Conservation (phyloP, 2,329 filamentous ascomycete species). For the Colletotrichum musicola region DNA sequence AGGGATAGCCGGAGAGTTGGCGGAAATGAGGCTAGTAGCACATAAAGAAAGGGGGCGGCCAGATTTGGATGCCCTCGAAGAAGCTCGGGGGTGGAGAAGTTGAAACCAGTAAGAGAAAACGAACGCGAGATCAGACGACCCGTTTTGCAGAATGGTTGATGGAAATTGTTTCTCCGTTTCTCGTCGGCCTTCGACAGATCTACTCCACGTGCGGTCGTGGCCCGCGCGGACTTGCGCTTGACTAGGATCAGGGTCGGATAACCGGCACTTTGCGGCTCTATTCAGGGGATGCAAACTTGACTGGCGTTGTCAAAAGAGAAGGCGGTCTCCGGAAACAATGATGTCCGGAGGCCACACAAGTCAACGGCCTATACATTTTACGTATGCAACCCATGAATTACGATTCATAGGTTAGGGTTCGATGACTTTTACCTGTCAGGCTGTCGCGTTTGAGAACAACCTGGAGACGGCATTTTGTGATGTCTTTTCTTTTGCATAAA, state of each 20-base stretch:
- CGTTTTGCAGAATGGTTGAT: constrained; percentile 10
- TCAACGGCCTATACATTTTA: not conserved
- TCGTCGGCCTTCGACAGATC: not conserved
- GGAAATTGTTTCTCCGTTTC: constrained; percentile 20
- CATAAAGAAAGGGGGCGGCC: not conserved
- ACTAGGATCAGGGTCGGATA: constrained; percentile 23
- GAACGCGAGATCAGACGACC: constrained; percentile 17
- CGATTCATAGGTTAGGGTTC: too few species aligned
- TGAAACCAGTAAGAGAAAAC: not conserved
- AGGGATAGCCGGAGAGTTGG: constrained; percentile 12
- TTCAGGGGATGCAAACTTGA: not conserved
- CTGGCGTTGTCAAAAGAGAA: not conserved
- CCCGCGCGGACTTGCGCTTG: constrained; percentile 1
- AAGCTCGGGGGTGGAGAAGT: constrained; percentile 11
- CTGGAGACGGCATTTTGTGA: too few species aligned
- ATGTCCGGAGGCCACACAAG: not conserved
- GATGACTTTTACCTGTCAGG: too few species aligned
- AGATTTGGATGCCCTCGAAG: not conserved
- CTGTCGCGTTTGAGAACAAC: too few species aligned
- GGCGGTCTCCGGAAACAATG: not conserved
- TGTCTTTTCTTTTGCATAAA: too few species aligned
- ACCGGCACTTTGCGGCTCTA: constrained; percentile 17
- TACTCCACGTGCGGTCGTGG: not conserved
- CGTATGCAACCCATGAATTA: too few species aligned
- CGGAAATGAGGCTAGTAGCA: constrained; percentile 26